Percentiles rank a stretch among this genome's conserved stretches.
Conservation (phyloP, 192 early-diverging fungal genomes). For the Lobosporangium transversale region DNA sequence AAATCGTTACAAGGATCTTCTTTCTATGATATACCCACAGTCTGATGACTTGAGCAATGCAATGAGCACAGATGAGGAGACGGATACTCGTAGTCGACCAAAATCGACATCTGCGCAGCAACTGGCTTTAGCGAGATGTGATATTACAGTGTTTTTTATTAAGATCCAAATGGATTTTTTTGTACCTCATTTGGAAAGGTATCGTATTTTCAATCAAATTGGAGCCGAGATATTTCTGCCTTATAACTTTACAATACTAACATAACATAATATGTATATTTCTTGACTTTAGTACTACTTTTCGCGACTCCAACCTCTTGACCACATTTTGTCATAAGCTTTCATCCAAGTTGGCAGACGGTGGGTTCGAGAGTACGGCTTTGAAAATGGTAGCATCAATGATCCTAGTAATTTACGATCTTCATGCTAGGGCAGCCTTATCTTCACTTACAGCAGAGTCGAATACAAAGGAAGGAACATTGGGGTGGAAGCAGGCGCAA, state of each 20-base stretch:
- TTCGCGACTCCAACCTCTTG: constrained; percentile 25
- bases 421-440: constrained; percentile 34
- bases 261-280: background rate
- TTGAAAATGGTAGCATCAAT: constrained; percentile 48
- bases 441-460: constrained; percentile 25
- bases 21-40: constrained; percentile 10
- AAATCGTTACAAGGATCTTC: constrained; percentile 41
- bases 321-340: constrained; percentile 40
- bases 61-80: constrained; percentile 22
- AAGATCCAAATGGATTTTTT: constrained; percentile 53
- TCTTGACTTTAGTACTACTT: constrained; percentile 11
- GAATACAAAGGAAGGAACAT: constrained; percentile 22
- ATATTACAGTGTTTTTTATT: constrained; percentile 29
- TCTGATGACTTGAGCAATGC: background rate
- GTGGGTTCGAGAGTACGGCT: constrained; percentile 3
- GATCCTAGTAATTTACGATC: constrained; percentile 57
- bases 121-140: constrained; percentile 19
- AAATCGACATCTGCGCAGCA: constrained; percentile 9
- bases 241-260: background rate
- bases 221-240: background rate
- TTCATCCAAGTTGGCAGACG: constrained; percentile 3
- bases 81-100: background rate
- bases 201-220: no score
- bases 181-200: constrained; percentile 40
- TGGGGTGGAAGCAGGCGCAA: constrained; percentile 45